These are phyloP conservation scores for Phlebiopsis flavidoalba DNA, from an alignment of 768 basidiomycete species.

Conservation along the genomic window DNA sequence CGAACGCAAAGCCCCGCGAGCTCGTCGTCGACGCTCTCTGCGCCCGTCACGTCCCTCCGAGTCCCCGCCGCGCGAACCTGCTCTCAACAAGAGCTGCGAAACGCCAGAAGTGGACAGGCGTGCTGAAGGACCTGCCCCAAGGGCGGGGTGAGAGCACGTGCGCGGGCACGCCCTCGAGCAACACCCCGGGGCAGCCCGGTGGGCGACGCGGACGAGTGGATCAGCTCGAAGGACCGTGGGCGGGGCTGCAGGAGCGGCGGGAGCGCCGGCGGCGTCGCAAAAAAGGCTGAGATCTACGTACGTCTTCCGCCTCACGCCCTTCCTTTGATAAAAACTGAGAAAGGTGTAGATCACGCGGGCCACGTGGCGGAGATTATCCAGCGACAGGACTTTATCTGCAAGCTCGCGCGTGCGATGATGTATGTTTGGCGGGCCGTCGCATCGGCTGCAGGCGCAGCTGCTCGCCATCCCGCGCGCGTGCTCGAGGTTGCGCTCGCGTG, in stretches of 20 bases:
- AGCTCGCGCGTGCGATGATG: constrained; percentile 83
- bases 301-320: constrained; percentile 20
- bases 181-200: constrained; percentile 25
- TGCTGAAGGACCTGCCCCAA: constrained; percentile 37
- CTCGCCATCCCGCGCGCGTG: constrained; percentile 71
- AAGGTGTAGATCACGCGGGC: constrained; percentile 53
- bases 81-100: background rate
- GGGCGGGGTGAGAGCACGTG: constrained; percentile 20
- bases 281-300: constrained; percentile 75
- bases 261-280: constrained; percentile 47
- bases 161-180: constrained; percentile 21
- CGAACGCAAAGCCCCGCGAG: background rate
- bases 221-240: constrained; percentile 23
- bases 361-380: constrained; percentile 80
- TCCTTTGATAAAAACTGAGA: too few relatives aligned
- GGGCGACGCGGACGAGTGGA: constrained; percentile 22
- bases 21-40: background rate
- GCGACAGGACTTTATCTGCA: constrained; percentile 81
- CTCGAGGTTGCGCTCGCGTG: constrained; percentile 73
- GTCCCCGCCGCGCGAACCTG: background rate
- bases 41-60: background rate
- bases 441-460: constrained; percentile 79
- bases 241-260: constrained; percentile 26
- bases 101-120: constrained; percentile 31
- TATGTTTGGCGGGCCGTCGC: constrained; percentile 82